Conservation (phyloP, 805 yeast genomes). For the Kluyveromyces aestuarii region DNA sequence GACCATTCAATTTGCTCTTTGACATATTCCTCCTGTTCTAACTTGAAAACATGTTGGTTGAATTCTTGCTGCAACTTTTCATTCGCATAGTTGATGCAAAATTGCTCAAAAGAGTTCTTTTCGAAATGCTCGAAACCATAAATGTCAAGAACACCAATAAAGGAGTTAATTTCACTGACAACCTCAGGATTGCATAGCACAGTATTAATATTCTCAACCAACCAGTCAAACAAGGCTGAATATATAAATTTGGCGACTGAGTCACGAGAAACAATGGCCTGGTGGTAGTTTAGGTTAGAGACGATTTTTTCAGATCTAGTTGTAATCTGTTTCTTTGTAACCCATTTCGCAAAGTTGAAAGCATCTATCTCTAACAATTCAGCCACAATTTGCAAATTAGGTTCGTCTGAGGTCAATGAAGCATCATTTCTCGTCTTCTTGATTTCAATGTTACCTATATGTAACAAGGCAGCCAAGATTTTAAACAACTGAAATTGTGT, state of each 20-base stretch:
- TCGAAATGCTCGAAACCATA: conserved; percentile 97
- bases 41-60: conserved; percentile 92
- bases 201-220: conserved; percentile 71
- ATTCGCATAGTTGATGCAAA: conserved; percentile 93
- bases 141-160: conserved; percentile 94
- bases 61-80: conserved; percentile 96
- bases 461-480: conserved; percentile 79
- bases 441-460: conserved; percentile 86
- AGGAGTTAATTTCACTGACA: conserved; percentile 48
- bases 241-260: conserved; percentile 95
- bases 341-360: conserved; percentile 73
- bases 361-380: conserved; percentile 77
- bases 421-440: conserved; percentile 82
- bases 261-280: conserved; percentile 86
- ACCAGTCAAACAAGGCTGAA: conserved; percentile 91
- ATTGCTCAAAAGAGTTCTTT: conserved; percentile 90
- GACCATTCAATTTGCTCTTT: conserved; percentile 94
- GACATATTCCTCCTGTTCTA: conserved; percentile 93
- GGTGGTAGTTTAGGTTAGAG: conserved; percentile 70
- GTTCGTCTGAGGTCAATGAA: conserved; percentile 74
- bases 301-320: conserved; percentile 91
- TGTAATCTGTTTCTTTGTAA: conserved; percentile 79
- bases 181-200: conserved; percentile 75
- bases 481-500: conserved; percentile 64
- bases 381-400: conserved; percentile 73